Evolutionary conservation across 1,139 yeast species (phyloP), one percentile per base, ranked within the genome.

Genomic region (Maudiozyma humilis): DNA sequence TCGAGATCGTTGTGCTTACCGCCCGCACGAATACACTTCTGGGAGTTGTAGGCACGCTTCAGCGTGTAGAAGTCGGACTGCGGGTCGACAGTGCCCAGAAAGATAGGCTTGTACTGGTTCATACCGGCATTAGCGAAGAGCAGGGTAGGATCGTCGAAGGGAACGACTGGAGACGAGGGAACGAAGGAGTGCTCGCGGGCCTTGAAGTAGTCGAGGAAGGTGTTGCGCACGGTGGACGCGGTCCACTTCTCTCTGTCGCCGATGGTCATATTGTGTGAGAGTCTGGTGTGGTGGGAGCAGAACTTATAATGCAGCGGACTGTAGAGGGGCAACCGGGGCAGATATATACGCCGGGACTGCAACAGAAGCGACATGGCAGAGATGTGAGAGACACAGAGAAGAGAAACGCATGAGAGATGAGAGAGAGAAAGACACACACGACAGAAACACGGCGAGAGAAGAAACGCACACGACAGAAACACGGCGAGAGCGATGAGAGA

Each of bases 1-100:
- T 91, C 99, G 62, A 91, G 77, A 70, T 91, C 99, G 62, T 91
- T 91, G 67, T 91, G 99, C 68, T 91, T 91, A 65, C 99, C 99
- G 66, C 99, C 99, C 35, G 99, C 99, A 70, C 99, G 82, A 59
- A 91, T 89, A 76, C 97, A 91, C 69, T 91, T 91, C 64, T 91
- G 99, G 14, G 97, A 87, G 72, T 91, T 91, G 58, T 77, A 84
- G 38, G 98, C 96, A 57, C 96, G 77, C 63, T 83, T 86, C 66
- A 91, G 73, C 51, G 72, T 72, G 57, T 87, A 82, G 58, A 91
- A 83, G 43, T 87, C 93, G 36, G 94, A 82, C 20, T 91, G 72
- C 34, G 98, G 98, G 56, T 93, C 97, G 38, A 87, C 96, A 3
- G 96, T 89, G 44, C 99, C 99, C 59, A 88, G 72, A 65, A 91